phyloP scores from a whole-genome alignment of 148 eudicot species.

The Rhododendron griersonianum region DNA sequence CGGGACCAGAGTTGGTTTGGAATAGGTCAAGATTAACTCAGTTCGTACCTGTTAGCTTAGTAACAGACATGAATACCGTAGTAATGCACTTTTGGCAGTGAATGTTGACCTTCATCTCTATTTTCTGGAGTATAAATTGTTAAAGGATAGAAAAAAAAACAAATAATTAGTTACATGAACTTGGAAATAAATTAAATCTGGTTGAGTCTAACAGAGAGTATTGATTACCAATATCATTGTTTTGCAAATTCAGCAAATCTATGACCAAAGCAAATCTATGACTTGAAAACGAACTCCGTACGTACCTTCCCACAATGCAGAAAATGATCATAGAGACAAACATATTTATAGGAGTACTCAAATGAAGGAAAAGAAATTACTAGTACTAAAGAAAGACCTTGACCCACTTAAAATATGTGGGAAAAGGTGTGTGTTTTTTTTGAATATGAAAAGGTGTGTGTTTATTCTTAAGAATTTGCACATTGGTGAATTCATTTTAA shows the following conservation, averaged over 20 bases:
- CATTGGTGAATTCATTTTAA: not conserved
- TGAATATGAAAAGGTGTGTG: not conserved
- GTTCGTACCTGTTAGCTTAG: conserved; percentile 23
- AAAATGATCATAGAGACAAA: not conserved
- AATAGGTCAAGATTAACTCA: not conserved
- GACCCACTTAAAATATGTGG: not conserved
- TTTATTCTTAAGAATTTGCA: not conserved
- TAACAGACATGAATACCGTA: conserved; percentile 11
- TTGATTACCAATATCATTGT: not conserved
- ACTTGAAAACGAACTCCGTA: not conserved
- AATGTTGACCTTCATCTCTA: conserved; percentile 22
- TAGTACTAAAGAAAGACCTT: not conserved
- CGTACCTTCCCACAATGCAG: not conserved
- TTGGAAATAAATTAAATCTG: not conserved
- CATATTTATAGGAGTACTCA: not conserved
- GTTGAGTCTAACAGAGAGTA: not conserved
- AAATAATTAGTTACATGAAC: not conserved
- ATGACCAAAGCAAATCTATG: not conserved
- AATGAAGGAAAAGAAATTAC: not conserved
- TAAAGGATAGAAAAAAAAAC: not conserved
- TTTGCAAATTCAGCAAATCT: not conserved
- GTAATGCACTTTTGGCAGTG: conserved; percentile 18
- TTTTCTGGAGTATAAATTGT: conserved; percentile 13
- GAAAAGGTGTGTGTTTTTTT: not conserved
- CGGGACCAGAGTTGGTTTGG: not conserved